Evolutionary conservation across 441 rosid species (phyloP), one percentile per base, ranked within the genome.

Genomic region (Theobroma grandiflorum): DNA sequence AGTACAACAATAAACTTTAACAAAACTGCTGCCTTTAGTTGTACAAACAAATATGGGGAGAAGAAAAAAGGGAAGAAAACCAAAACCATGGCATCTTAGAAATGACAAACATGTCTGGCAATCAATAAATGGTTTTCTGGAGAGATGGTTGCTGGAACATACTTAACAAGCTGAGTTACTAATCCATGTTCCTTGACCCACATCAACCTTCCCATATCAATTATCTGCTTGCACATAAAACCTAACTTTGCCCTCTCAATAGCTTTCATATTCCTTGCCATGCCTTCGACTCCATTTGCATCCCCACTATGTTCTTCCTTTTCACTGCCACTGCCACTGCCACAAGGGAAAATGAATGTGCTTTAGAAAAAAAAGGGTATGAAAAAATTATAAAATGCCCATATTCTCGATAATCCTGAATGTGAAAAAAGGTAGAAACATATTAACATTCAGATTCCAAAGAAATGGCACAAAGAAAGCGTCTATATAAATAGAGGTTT

Each of bases 161-260:
- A 96, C 83, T 92, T 94, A 8, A 94, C 87, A 20, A 96, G 83
- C 79, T 87, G 85, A 0, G 94, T 74, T 10, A 86, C 86, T 43
- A 95, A 79, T 12, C 92, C 92, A 38, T 58, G 81, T 65, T 90
- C 88, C 82, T 82, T 89, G 55, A 86, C 86, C 95, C 97, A 94
- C 86, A 79, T 82, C 87, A 91, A 79, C 87, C 98, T 93, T 81
- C 99, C 97, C 7, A 78, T 68, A 82, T 96, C 99, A 3, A 96
- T 88, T 14, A 94, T 91, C 87, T 90, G 92, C 84, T 96, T 96
- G 87, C 99, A 96, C 88, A 89, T 91, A 50, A 94, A 94, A 12
- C 98, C 99, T 80, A 94, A 74, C 77, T 77, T 82, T 40, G 96
- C 99, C 82, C 99, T 90, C 58, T 91, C 94, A 35, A 69, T 72